Percentiles rank a stretch among this genome's conserved stretches.
Conservation (phyloP, 139 green algal species). For the Haematococcus sp. region DNA sequence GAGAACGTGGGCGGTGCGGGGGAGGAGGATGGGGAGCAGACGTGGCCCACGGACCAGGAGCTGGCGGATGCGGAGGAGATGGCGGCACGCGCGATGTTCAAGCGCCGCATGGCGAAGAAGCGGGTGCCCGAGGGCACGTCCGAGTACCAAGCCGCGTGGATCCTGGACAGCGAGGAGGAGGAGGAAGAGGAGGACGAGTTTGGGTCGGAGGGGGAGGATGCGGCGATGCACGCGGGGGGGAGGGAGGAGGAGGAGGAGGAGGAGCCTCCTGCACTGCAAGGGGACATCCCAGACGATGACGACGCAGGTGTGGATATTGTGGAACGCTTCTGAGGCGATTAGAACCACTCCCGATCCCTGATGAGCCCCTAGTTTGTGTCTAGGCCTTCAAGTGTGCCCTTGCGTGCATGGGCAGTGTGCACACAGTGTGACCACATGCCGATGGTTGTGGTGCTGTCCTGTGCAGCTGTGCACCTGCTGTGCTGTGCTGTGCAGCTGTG, state of each 20-base stretch:
- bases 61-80: constrained; percentile 40
- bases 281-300: constrained; percentile 3
- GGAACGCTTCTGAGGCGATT: background rate
- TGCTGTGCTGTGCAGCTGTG: background rate
- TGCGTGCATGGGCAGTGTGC: too few species aligned
- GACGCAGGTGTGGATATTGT: background rate
- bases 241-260: constrained; percentile 13
- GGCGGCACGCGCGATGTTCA: constrained; percentile 16
- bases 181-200: constrained; percentile 55
- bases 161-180: constrained; percentile 61
- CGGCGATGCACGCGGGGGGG: background rate
- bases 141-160: constrained; percentile 94
- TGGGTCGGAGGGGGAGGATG: constrained; percentile 22
- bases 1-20: constrained; percentile 63
- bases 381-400: too few species aligned
- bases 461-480: background rate
- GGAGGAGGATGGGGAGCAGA: constrained; percentile 74
- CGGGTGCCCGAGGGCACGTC: constrained; percentile 62
- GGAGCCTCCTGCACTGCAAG: background rate
- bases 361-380: too few species aligned
- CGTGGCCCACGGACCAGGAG: constrained; percentile 91
- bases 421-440: background rate
- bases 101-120: constrained; percentile 35
- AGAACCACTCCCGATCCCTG: too few species aligned
- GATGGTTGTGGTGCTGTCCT: background rate